Conservation (phyloP, 192 early-diverging fungal genomes). For the Coemansia sp. region DNA sequence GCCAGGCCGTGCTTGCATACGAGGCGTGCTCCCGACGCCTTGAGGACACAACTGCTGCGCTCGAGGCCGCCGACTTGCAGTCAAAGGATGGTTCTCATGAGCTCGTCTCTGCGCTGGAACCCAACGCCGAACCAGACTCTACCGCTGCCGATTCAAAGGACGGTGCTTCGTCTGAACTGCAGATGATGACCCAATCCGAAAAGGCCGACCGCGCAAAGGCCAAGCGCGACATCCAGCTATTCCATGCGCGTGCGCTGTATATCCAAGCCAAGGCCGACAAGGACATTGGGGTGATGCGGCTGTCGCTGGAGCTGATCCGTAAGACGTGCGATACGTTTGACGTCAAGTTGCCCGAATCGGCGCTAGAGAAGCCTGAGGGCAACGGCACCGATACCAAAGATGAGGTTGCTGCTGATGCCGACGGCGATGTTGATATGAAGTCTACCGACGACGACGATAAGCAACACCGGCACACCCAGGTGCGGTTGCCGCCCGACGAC, state of each 20-base stretch:
- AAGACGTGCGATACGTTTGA: conserved; percentile 13
- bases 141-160: not conserved
- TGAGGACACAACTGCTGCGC: conserved; percentile 17
- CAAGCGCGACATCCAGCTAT: conserved; percentile 39
- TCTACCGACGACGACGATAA: not conserved
- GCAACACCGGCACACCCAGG: conserved; percentile 1
- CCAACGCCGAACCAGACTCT: not conserved
- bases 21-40: conserved; percentile 60
- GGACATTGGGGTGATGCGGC: conserved; percentile 60
- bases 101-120: conserved; percentile 9
- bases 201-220: conserved; percentile 17
- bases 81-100: not conserved
- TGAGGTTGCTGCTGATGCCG: conserved; percentile 1
- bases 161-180: not conserved
- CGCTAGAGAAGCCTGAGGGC: not conserved
- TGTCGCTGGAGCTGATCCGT: conserved; percentile 55
- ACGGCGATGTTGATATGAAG: not conserved
- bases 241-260: conserved; percentile 48
- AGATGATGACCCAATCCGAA: conserved; percentile 23
- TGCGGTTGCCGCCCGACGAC: conserved; percentile 49
- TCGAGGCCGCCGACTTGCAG: conserved; percentile 16
- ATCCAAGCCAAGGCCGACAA: conserved; percentile 65
- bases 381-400: not conserved
- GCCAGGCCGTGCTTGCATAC: conserved; percentile 69
- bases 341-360: conserved; percentile 24